A percentile compares a stretch with the other conserved stretches of the same genome.
phyloP scores from a whole-genome alignment of 306 rosid species.

The Astragalus membranaceus region DNA sequence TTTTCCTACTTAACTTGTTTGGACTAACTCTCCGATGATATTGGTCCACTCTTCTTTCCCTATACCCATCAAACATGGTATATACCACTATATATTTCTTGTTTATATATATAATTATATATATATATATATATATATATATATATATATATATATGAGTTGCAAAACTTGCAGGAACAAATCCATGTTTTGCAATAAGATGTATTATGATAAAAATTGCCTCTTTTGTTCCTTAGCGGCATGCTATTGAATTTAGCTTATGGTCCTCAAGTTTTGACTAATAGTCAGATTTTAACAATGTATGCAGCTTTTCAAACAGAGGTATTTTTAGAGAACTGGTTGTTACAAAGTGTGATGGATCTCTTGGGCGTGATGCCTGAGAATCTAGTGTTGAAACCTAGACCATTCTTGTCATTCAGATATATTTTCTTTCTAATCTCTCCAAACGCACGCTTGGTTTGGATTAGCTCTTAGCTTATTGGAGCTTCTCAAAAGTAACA shows the following conservation, averaged over 20 bases:
- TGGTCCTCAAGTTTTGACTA: neutral
- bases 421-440: neutral
- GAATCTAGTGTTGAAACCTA: neutral
- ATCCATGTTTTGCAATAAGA: slow-evolving; percentile 4
- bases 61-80: no score
- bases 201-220: neutral
- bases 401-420: neutral
- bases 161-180: no score
- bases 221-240: neutral
- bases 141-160: no score
- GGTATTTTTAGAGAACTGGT: neutral
- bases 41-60: no score
- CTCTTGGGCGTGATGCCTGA: neutral
- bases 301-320: no score
- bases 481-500: no score
- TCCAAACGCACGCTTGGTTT: neutral
- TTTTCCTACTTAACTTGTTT: no score
- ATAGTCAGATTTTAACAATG: neutral
- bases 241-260: neutral
- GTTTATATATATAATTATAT: no score
- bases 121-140: no score
- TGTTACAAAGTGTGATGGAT: neutral
- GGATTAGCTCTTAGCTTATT: neutral
- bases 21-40: no score
- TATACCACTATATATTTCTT: no score